Evolutionary conservation across 1,139 yeast genomes (phyloP), one percentile per base, ranked within the genome.

Genomic region (Candida labiduridarum): DNA sequence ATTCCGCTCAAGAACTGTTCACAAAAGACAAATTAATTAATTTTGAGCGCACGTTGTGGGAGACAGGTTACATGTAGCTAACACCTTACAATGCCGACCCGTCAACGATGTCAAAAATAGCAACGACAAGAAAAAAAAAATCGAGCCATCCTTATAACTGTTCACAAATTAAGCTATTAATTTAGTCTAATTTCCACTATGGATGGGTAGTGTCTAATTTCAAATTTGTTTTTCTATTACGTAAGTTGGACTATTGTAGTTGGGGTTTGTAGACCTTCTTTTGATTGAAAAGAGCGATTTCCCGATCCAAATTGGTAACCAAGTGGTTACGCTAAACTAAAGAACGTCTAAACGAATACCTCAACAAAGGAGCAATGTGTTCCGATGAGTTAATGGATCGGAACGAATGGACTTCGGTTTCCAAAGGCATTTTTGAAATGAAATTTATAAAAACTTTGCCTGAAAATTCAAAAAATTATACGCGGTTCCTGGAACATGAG

Each of bases 261-360:
- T 10, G 2, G 38, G 38, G 38, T 34, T 34, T 34, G 38, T 34
- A 34, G 6, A 34, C 18, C 35, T 8, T 34, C 19, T 3, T 6
- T 34, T 16, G 35, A 14, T 14, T 27, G 14, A 29, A 41, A 29
- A 12, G 35, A 18, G 35, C 44, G 16, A 18, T 31, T 29, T 41
- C 16, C 10, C 19, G 22, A n/a, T 41, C 44, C n/a, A 41, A 29
- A 18, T 10, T 31, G 44, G 44, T 31, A 41, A 29, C n/a, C 35
- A 14, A 25, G 29, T 25, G 14, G 10, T 10, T 38, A 18, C 27
- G 14, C n/a, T 22, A 9, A n/a, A 38, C n/a, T 38, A 9, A 14
- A 5, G 16, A n/a, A n/a, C 14, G 29, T 25, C 10, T 25, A 25
- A 25, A 25, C 29, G 29, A 25, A 25, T 25, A 25, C 2, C 10